Percentiles rank a stretch among this genome's conserved stretches.
Conservation (phyloP, 495 filamentous ascomycete species). For the Aspergillus heteromorphus region DNA sequence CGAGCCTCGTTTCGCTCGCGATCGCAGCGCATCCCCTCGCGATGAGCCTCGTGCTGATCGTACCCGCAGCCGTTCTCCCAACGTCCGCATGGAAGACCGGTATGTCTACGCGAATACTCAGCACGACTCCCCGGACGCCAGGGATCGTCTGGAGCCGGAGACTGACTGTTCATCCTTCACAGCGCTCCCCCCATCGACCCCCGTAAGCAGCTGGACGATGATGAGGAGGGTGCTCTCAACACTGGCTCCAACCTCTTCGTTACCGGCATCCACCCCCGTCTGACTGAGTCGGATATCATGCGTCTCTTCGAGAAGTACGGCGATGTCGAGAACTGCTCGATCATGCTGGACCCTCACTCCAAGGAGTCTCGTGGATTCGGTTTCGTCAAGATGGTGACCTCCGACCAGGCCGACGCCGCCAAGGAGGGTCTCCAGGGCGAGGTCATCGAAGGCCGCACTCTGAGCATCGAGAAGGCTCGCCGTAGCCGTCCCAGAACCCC, state of each 20-base stretch:
- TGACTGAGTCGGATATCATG: conserved; percentile 84
- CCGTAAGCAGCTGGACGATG: conserved; percentile 54
- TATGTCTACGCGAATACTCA: conserved; percentile 40
- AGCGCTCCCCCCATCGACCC: conserved; percentile 28
- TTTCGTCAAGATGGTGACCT: conserved; percentile 97
- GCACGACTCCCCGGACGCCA: not conserved
- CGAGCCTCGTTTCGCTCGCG: conserved; percentile 77
- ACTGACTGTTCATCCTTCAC: conserved; percentile 3
- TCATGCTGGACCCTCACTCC: conserved; percentile 97
- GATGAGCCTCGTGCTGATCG: conserved; percentile 65
- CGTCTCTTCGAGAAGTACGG: conserved; percentile 98
- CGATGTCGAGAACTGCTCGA: conserved; percentile 97
- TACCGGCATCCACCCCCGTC: conserved; percentile 93
- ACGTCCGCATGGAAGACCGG: conserved; percentile 64
- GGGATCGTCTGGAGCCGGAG: too few species aligned
- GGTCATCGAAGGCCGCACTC: conserved; percentile 87
- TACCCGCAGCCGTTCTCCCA: conserved; percentile 72
- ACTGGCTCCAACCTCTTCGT: conserved; percentile 98
- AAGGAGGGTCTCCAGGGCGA: conserved; percentile 96
- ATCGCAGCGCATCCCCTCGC: conserved; percentile 91
- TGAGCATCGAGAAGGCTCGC: conserved; percentile 98
- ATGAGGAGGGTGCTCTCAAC: conserved; percentile 78
- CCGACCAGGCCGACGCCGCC: conserved; percentile 90
- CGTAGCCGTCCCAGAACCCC: conserved; percentile 90
- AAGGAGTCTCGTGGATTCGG: conserved; percentile 98